Base-by-base conservation (phyloP, 2,329 filamentous ascomycete genomes). In the Fusarium acutatum region DNA sequence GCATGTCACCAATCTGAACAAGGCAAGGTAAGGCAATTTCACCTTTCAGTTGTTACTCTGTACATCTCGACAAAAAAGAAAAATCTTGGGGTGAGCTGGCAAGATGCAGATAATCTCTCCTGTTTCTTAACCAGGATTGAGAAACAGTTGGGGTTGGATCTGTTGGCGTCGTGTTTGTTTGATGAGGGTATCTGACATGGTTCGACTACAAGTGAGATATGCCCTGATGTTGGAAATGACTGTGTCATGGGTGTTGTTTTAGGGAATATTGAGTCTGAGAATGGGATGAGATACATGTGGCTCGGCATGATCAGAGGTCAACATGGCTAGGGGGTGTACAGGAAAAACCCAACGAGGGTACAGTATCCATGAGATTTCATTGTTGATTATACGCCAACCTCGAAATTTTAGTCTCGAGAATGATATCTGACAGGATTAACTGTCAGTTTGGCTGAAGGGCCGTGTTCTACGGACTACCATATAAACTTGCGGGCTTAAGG, bases 161-260 rank as follows among this genome's bases (percentile, higher is more conserved):
- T 74, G 72, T 75, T 77, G 75, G 57, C 46, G 52, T 61, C 57
- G 59, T 65, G 56, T 60, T 52, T 72, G 66, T 68, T 65, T 65
- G 58, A 69, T 64, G 60, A 69, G 43, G 44, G 35, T 34, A 61
- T 70, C 61, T 64, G 46, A 50, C 67, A 74, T 78, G 72, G 69
- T 75, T 77, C 74, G 72, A 78, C 64, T 62, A 43, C 32, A n/a
- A 47, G 53, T 32, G 38, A 62, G 43, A 69, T 59, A 77, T 77
- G 75, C 72, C 75, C 71, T 68, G 75, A 77, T 75, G 61, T 73
- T 74, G 28, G 47, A 52, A 44, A 50, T 54, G 59, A 52, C 41
- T 60, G 52, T 53, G 60, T 43, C 64, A 69, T 53, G 54, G 35
- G 59, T 52, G 43, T 47, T 53, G 43, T 49, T 24, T 28, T 37